phyloP scores from a whole-genome alignment of 176 grass and related monocot species.

The Eremochloa ophiuroides region DNA sequence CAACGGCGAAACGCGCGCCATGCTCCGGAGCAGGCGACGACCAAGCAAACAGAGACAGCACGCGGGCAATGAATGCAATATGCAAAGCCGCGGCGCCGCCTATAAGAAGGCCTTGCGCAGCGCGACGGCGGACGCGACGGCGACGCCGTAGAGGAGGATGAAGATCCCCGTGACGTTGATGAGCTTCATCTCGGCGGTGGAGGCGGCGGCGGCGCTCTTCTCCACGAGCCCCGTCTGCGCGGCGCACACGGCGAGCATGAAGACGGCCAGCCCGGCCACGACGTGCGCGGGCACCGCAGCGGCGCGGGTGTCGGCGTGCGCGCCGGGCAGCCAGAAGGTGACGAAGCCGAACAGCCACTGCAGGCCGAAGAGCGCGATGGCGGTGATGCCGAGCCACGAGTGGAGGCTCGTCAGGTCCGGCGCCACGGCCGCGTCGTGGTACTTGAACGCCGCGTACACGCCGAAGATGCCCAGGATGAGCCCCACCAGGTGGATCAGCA shows the following conservation, averaged over 20 bases:
- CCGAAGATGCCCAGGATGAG: constrained; percentile 80
- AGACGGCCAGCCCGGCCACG: constrained; percentile 57
- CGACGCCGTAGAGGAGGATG: constrained; percentile 66
- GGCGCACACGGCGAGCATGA: constrained; percentile 76
- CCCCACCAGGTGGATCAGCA: constrained; percentile 69
- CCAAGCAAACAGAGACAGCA: not conserved
- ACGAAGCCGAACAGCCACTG: constrained; percentile 92
- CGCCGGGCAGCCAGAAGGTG: constrained; percentile 57
- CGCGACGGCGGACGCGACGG: constrained; percentile 53
- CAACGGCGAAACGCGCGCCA: not conserved
- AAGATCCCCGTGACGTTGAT: constrained; percentile 85
- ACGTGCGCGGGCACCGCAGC: constrained; percentile 36
- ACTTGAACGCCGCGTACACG: constrained; percentile 93
- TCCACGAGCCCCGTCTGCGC: constrained; percentile 77
- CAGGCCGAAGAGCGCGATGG: constrained; percentile 75
- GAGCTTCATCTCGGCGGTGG: constrained; percentile 48
- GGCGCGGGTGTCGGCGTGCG: not conserved
- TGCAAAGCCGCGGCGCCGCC: not conserved
- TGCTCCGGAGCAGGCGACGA: no score
- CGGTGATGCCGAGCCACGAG: constrained; percentile 81
- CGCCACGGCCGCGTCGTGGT: constrained; percentile 40
- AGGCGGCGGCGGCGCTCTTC: constrained; percentile 44
- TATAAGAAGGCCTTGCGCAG: constrained; percentile 43
- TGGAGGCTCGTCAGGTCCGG: constrained; percentile 65
- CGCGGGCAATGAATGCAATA: no score